A percentile compares a stretch with the other conserved stretches of the same genome.
Evolutionary conservation across 2,329 filamentous ascomycete genomes (phyloP).

Genomic region (Dothideomycetidae sp.): DNA sequence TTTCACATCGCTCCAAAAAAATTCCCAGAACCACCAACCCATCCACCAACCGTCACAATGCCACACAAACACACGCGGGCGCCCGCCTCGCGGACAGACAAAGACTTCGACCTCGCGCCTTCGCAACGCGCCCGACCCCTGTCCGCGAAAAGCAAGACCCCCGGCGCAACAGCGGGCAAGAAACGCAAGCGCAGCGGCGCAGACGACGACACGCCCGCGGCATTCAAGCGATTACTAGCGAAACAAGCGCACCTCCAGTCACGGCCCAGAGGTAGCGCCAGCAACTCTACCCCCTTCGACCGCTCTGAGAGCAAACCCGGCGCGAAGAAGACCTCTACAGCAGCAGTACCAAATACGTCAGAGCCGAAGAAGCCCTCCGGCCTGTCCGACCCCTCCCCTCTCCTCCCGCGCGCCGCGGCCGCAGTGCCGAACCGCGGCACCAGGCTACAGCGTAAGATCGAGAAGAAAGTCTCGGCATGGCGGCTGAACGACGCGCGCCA

Average conservation of each 20-base stretch:
- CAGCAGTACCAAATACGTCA: constrained; percentile 2
- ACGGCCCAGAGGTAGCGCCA: constrained; percentile 8
- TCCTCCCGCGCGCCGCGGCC: constrained; percentile 13
- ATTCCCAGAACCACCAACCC: neutral
- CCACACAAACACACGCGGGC: constrained; percentile 22
- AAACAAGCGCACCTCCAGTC: constrained; percentile 30
- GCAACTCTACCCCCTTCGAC: constrained; percentile 22
- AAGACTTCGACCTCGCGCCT: constrained; percentile 48
- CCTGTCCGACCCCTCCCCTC: constrained; percentile 5
- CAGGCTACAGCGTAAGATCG: constrained; percentile 37
- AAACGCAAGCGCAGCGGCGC: constrained; percentile 24
- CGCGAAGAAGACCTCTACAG: constrained; percentile 29
- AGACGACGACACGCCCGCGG: constrained; percentile 69
- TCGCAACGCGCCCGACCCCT: constrained; percentile 45
- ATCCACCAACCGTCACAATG: constrained; percentile 7
- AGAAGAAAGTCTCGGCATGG: constrained; percentile 16
- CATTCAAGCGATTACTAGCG: constrained; percentile 76
- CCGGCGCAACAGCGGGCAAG: constrained; percentile 14
- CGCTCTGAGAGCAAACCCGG: neutral
- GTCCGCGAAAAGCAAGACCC: constrained; percentile 31
- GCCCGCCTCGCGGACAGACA: constrained; percentile 3
- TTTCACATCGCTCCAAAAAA: neutral
- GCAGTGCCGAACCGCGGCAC: constrained; percentile 3
- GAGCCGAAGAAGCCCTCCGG: constrained; percentile 13
- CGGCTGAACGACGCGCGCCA: constrained; percentile 3